A percentile compares a stretch with the other conserved stretches of the same genome.
Conservation (phyloP, 495 filamentous ascomycete genomes). For the Aspergillus sclerotioniger region DNA sequence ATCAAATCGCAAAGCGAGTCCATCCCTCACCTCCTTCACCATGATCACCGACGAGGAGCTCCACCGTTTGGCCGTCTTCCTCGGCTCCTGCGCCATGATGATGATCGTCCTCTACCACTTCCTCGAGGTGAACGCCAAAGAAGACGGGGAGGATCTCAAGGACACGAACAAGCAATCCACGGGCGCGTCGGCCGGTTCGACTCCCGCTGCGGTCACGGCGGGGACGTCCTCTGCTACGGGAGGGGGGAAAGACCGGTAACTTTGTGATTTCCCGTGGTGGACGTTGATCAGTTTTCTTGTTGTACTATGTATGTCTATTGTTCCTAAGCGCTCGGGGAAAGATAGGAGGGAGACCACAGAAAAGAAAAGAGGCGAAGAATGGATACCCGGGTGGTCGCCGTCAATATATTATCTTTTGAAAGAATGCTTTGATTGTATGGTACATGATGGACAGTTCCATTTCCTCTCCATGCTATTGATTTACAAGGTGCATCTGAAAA, state of each 20-base stretch:
- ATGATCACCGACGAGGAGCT: conserved; percentile 89
- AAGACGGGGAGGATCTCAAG: conserved; percentile 49
- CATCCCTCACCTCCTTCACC: conserved; percentile 15
- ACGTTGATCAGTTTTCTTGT: too few species aligned
- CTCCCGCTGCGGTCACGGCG: conserved; percentile 18
- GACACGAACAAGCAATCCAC: conserved; percentile 28
- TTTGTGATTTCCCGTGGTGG: too few species aligned
- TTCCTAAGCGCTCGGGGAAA: too few species aligned
- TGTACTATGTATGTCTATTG: too few species aligned
- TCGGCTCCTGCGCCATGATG: conserved; percentile 88
- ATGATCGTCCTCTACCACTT: conserved; percentile 96
- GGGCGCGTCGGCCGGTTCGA: conserved; percentile 20
- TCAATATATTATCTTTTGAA: not conserved
- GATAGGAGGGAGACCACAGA: too few species aligned
- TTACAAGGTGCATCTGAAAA: not conserved
- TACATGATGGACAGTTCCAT: not conserved
- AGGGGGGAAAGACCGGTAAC: too few species aligned
- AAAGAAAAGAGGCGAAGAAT: conserved; percentile 7
- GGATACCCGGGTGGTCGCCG: conserved; percentile 1
- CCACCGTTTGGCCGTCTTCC: conserved; percentile 85
- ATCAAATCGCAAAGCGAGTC: not conserved
- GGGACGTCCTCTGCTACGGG: conserved; percentile 17
- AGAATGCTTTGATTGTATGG: not conserved
- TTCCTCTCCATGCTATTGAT: not conserved
- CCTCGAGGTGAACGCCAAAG: conserved; percentile 86